Percentiles rank a stretch among this genome's conserved stretches.
Evolutionary conservation across 2,329 filamentous ascomycete species (phyloP).

Genomic region (Fusarium anthophilum): DNA sequence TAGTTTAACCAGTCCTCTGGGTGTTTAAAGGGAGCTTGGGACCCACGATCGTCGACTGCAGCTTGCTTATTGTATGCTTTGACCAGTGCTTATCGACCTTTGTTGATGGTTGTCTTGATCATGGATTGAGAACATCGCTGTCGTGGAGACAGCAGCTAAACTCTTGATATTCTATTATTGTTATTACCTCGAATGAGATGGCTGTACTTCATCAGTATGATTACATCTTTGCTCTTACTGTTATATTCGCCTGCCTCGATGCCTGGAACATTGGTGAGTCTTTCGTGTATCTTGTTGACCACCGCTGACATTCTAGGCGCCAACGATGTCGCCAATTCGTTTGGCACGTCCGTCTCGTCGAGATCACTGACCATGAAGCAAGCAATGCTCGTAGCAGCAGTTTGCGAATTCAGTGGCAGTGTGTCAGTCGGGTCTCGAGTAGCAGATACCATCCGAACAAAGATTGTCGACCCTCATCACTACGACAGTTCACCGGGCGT

Average conservation of each 20-base stretch:
- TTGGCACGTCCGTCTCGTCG: slow-evolving; percentile 77
- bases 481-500: slow-evolving; percentile 65
- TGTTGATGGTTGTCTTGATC: slow-evolving; percentile 6
- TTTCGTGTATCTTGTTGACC: fast-evolving
- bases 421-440: slow-evolving; percentile 69
- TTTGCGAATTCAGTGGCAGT: slow-evolving; percentile 70
- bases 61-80: slow-evolving; percentile 6
- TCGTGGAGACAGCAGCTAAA: slow-evolving; percentile 23
- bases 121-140: slow-evolving; percentile 36
- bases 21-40: slow-evolving; percentile 5
- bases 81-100: slow-evolving; percentile 12
- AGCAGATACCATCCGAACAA: slow-evolving; percentile 67
- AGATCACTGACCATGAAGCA: slow-evolving; percentile 70
- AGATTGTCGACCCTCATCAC: slow-evolving; percentile 57
- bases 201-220: slow-evolving; percentile 58
- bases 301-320: slow-evolving; percentile 49
- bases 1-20: slow-evolving; percentile 30
- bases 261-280: slow-evolving; percentile 66
- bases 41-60: not conserved
- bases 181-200: slow-evolving; percentile 39
- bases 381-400: slow-evolving; percentile 65
- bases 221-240: slow-evolving; percentile 66
- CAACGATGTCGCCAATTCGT: slow-evolving; percentile 80
- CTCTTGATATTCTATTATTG: not conserved
- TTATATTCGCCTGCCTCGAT: slow-evolving; percentile 66